Evolutionary conservation across 306 rosid species (phyloP).

Genomic region (Alnus rubra): DNA sequence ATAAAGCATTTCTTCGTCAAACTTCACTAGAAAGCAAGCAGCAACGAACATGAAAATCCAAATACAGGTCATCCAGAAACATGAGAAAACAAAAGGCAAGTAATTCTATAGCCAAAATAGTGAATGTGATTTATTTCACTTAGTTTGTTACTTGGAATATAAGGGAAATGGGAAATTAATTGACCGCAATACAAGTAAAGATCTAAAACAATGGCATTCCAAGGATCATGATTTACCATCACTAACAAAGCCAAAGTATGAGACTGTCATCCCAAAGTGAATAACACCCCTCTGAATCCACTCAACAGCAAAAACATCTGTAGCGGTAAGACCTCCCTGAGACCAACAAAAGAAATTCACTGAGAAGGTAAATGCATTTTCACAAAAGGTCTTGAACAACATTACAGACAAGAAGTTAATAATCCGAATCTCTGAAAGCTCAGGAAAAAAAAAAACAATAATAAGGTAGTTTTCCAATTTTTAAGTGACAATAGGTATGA

Average conservation of each 20-base stretch:
- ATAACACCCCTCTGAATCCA: slow-evolving; percentile 84
- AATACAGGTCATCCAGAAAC: slow-evolving; percentile 1
- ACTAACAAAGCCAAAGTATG: slow-evolving; percentile 92
- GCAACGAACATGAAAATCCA: background rate
- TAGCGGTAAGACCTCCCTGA: slow-evolving; percentile 98
- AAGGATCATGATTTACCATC: slow-evolving; percentile 69
- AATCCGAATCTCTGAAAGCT: background rate
- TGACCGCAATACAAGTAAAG: slow-evolving; percentile 4
- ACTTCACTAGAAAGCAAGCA: slow-evolving; percentile 15
- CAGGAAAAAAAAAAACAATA: background rate
- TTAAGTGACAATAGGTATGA: background rate
- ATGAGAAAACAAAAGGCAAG: background rate
- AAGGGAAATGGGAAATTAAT: slow-evolving; percentile 10
- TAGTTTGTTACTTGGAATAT: background rate
- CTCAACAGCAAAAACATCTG: slow-evolving; percentile 96
- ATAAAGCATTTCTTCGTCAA: slow-evolving; percentile 5
- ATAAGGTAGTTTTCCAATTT: too few relatives aligned
- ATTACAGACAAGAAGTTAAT: background rate
- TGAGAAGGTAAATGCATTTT: slow-evolving; percentile 15
- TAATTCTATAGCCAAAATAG: background rate
- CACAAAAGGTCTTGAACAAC: slow-evolving; percentile 9
- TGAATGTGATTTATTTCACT: background rate
- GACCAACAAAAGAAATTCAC: slow-evolving; percentile 38
- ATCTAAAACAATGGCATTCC: background rate
- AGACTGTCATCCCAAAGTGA: slow-evolving; percentile 95